Base-by-base conservation (phyloP, 768 basidiomycete genomes). In the Suillus paluster region DNA sequence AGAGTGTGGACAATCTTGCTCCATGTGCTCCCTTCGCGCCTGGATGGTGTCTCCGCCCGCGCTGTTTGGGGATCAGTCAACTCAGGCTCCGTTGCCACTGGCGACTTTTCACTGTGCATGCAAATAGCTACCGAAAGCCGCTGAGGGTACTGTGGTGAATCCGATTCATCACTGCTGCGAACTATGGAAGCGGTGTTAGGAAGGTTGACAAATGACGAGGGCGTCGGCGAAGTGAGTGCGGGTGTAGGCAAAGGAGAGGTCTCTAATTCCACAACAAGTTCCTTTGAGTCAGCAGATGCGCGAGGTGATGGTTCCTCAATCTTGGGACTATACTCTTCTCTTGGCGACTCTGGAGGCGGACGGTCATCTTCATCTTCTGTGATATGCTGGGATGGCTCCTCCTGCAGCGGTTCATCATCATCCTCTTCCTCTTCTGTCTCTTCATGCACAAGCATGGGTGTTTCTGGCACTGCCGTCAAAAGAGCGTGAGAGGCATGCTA, bases 1-100 rank as follows among this genome's bases (percentile, higher is more conserved):
- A 94, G 85, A 0, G 88, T 84, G 59, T 79, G 83, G 67, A 89
- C 89, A 57, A 94, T 79, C 71, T 86, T 90, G 64, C 90, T 86
- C 92, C 91, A 94, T 38, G 86, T 77, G 45, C 82, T 80, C 15
- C 78, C 78, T 53, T 91, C 90, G 23, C 86, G 84, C 70, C 91
- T 91, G 12, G 83, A 75, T 3, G 83, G 78, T 41, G 75, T 71
- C 59, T 84, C 85, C 34, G 72, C 71, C 36, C 71, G 73, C n/a
- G 69, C 63, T 56, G 74, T 74, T 10, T 80, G 75, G 9, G 70
- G 66, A 54, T 82, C 85, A 45, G 86, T 86, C 76, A 77, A 78
- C 25, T 80, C 78, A 60, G 81, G 84, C 44, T 86, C 86, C 30
- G 79, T 73, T 54, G 73, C 71, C 36, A 81, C 66, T 4, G 87